Evolutionary conservation across 345 rosid species (phyloP), one percentile per base, ranked within the genome.

Genomic region (Eucalyptus paniculata): DNA sequence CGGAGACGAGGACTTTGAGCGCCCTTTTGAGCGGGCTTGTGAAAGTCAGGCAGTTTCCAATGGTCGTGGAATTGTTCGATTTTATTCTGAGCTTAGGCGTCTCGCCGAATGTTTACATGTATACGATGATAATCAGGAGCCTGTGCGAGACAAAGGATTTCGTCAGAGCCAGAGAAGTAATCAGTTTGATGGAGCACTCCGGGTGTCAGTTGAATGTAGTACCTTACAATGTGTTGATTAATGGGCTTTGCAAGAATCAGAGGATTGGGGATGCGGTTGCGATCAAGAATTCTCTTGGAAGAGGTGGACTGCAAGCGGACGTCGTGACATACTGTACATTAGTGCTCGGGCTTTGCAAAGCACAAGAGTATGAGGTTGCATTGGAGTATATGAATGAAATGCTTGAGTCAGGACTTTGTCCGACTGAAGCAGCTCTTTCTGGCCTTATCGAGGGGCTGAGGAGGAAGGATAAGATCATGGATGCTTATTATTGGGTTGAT

Each of bases 201-300:
- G 94, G 94, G n/a, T 92, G 92, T 58, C 93, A 92, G 77, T 91
- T 94, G 90, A 96, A 90, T 93, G 88, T 96, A 34, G 96, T 97
- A 69, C 89, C 93, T 30, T 97, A 95, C 89, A 97, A 97, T 92
- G 96, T 96, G 88, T 90, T 97, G 91, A 95, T 97, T 91, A 94
- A 95, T 89, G 97, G 98, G 81, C 95, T 98, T 80, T 98, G 98
- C 92, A 96, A 95, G 94, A 91, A 88, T 91, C 95, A 90, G n/a
- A 95, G 93, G 86, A 93, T 92, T 50, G 89, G 92, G 90, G 97
- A 96, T 91, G 99, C 99, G 14, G 30, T 96, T 65, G 94, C 92
- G 89, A 85, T 97, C 42, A 98, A 95, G 96, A 94, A 94, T 37
- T 37, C 89, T 88, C 93, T 98, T 88, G 34, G 88, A 23, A 86